These are phyloP conservation scores for Fusarium metavorans DNA, from an alignment of 2,329 filamentous ascomycete genomes.

Conservation along the genomic window DNA sequence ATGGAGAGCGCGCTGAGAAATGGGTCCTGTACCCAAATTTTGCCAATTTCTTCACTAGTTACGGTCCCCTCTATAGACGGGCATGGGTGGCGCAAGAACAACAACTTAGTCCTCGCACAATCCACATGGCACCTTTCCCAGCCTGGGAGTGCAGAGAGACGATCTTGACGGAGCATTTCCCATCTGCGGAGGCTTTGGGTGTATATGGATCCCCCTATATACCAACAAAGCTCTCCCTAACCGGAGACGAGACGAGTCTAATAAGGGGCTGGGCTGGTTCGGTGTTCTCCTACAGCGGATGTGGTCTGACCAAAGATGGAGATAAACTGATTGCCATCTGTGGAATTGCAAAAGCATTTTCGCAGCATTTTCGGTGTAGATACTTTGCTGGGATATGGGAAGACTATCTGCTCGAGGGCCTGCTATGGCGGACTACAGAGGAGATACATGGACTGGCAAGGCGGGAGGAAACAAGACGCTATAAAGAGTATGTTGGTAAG, in stretches of 20 bases:
- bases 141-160: background rate
- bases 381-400: background rate
- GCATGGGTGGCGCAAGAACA: background rate
- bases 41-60: background rate
- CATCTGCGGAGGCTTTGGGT: background rate
- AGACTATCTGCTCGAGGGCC: background rate
- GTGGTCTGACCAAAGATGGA: background rate
- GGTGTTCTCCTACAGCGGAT: background rate
- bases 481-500: background rate
- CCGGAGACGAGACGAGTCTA: background rate
- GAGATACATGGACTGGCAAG: too few relatives aligned
- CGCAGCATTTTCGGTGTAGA: background rate
- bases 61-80: background rate
- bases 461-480: background rate
- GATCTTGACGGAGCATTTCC: background rate
- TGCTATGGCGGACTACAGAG: background rate
- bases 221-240: background rate
- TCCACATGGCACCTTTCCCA: background rate
- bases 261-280: background rate
- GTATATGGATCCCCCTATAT: background rate
- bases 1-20: background rate
- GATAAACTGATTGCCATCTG: background rate
- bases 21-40: background rate
- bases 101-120: background rate
- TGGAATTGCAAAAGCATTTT: background rate